A percentile compares a stretch with the other conserved stretches of the same genome.
Evolutionary conservation across 2,329 filamentous ascomycete species (phyloP).

Genomic region (Penicillium sp.): DNA sequence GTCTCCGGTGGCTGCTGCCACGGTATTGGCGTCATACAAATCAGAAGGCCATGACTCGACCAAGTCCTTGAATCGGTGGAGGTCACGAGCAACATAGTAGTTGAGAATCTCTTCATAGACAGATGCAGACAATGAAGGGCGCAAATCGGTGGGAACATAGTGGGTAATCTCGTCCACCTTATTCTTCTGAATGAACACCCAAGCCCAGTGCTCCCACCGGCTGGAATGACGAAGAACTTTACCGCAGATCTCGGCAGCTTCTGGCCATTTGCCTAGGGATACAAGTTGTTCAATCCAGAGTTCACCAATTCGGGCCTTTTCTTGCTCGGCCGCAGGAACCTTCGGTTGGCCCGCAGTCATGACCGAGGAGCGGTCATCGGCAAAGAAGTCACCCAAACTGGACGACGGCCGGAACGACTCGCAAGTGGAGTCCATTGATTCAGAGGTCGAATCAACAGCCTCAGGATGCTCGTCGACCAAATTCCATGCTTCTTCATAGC

Average conservation of each 20-base stretch:
- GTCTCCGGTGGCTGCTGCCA: conserved; percentile 73
- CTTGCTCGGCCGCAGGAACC: conserved; percentile 67
- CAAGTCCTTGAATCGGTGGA: conserved; percentile 67
- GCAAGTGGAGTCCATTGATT: conserved; percentile 31
- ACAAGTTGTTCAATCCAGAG: conserved; percentile 87
- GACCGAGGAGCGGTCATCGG: conserved; percentile 61
- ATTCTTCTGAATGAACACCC: conserved; percentile 77
- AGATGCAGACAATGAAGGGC: conserved; percentile 69
- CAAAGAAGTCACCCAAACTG: conserved; percentile 61
- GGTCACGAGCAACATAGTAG: conserved; percentile 78
- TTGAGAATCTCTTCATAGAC: conserved; percentile 86
- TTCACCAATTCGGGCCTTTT: conserved; percentile 87
- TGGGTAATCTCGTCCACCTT: conserved; percentile 86
- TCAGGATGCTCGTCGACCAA: conserved; percentile 85
- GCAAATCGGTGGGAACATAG: conserved; percentile 72
- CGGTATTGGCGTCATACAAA: conserved; percentile 69
- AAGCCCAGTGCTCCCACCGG: conserved; percentile 94
- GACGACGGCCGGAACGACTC: conserved; percentile 34
- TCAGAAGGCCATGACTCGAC: conserved; percentile 79
- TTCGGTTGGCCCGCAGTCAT: conserved; percentile 54
- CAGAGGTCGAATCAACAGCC: conserved; percentile 43
- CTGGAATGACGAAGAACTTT: conserved; percentile 73
- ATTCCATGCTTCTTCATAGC: conserved; percentile 82
- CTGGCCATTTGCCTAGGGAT: conserved; percentile 64
- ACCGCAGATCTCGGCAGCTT: conserved; percentile 73